These are phyloP conservation scores for Chytridium lagenaria DNA, from an alignment of 371 early-diverging fungal genomes.

Conservation along the genomic window DNA sequence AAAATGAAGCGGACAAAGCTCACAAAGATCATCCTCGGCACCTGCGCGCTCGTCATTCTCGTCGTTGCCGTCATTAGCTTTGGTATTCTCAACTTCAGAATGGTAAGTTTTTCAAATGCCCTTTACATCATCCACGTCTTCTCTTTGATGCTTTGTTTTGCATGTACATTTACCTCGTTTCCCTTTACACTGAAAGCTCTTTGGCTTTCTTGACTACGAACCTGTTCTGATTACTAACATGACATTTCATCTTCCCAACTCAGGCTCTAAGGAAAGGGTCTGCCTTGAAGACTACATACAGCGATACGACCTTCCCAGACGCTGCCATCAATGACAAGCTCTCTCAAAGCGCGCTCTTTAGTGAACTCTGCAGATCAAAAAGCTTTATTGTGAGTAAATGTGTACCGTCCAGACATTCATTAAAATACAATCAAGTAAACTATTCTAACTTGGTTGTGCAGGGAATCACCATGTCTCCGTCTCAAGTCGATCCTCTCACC, in stretches of 20 bases:
- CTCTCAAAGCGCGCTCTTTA: neutral
- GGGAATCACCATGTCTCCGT: constrained; percentile 12
- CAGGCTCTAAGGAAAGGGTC: neutral
- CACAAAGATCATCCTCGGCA: neutral
- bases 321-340: neutral
- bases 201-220: too few relatives aligned
- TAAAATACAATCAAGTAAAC: neutral
- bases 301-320: neutral
- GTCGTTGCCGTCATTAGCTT: neutral
- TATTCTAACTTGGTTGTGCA: neutral
- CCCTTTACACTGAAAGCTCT: too few relatives aligned
- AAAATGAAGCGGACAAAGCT: neutral
- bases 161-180: too few relatives aligned
- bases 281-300: neutral
- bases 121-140: too few relatives aligned
- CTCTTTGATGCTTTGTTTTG: too few relatives aligned
- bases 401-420: neutral
- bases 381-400: neutral
- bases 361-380: neutral
- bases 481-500: constrained; percentile 2
- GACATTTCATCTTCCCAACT: too few relatives aligned
- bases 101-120: neutral
- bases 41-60: neutral
- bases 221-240: too few relatives aligned
- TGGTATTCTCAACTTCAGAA: constrained; percentile 1